phyloP scores from a whole-genome alignment of 768 basidiomycete species.

The Mycena polygramma region DNA sequence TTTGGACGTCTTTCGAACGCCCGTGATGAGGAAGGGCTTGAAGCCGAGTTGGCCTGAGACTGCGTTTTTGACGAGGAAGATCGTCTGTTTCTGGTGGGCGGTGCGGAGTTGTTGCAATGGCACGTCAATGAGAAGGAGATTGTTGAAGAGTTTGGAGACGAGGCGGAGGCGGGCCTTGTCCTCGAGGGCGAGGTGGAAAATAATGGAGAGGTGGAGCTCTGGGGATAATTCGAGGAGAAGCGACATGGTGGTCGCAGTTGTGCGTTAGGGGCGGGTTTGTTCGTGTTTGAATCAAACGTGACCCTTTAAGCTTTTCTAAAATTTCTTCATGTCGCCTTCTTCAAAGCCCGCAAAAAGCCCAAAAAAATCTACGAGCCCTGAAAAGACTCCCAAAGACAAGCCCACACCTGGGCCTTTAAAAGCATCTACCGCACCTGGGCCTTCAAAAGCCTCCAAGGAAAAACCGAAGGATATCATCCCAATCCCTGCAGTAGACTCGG shows the following conservation, averaged over 20 bases:
- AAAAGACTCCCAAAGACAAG: conserved; percentile 17
- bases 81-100: not conserved
- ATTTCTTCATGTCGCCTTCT: conserved; percentile 23
- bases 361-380: conserved; percentile 20
- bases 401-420: not conserved
- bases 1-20: not conserved
- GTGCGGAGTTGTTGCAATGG: conserved; percentile 10
- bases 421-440: conserved; percentile 15
- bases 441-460: conserved; percentile 29
- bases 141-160: conserved; percentile 2
- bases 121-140: conserved; percentile 15
- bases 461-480: conserved; percentile 22
- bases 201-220: conserved; percentile 17
- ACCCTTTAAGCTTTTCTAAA: not conserved
- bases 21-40: conserved; percentile 15
- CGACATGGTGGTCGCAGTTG: not conserved
- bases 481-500: conserved; percentile 10
- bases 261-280: not conserved
- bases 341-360: conserved; percentile 19
- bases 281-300: not conserved
- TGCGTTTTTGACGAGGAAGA: conserved; percentile 13
- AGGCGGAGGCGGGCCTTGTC: conserved; percentile 5
- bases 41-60: not conserved
- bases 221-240: not conserved
- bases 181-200: conserved; percentile 1